A percentile compares a stretch with the other conserved stretches of the same genome.
Conservation (phyloP, 495 filamentous ascomycete genomes). For the Aspergillus sclerotiicarbonarius region DNA sequence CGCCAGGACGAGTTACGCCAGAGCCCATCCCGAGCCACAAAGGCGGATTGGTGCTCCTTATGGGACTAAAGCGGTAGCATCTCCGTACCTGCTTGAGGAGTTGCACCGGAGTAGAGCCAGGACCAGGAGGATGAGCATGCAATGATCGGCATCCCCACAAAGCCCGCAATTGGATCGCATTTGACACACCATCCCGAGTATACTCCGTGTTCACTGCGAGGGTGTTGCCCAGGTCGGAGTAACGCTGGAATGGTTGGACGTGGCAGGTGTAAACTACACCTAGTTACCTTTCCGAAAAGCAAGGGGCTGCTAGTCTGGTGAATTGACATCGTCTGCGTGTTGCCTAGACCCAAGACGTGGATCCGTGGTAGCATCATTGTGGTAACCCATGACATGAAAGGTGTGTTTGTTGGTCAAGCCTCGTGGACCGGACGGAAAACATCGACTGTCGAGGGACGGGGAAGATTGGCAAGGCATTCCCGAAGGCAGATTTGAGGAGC, state of each 20-base stretch:
- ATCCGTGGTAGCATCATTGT: neutral
- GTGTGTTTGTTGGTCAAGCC: neutral
- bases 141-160: slow-evolving; percentile 1
- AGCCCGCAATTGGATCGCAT: neutral
- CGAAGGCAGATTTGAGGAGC: neutral
- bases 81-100: slow-evolving; percentile 4
- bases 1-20: neutral
- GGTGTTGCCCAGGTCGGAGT: neutral
- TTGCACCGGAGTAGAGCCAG: neutral
- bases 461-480: neutral
- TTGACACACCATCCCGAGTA: too few species aligned
- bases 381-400: neutral
- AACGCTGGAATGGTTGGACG: neutral
- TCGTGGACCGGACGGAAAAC: neutral
- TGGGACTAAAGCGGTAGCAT: slow-evolving; percentile 10
- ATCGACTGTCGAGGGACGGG: neutral
- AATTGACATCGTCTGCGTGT: neutral
- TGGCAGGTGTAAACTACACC: neutral
- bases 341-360: neutral
- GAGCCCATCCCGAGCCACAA: neutral
- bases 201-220: neutral
- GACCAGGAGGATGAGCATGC: slow-evolving; percentile 4
- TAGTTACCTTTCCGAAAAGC: neutral
- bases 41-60: slow-evolving; percentile 6
- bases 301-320: neutral